Evolutionary conservation across 768 basidiomycete genomes (phyloP).

Genomic region (Boletus huronensis): DNA sequence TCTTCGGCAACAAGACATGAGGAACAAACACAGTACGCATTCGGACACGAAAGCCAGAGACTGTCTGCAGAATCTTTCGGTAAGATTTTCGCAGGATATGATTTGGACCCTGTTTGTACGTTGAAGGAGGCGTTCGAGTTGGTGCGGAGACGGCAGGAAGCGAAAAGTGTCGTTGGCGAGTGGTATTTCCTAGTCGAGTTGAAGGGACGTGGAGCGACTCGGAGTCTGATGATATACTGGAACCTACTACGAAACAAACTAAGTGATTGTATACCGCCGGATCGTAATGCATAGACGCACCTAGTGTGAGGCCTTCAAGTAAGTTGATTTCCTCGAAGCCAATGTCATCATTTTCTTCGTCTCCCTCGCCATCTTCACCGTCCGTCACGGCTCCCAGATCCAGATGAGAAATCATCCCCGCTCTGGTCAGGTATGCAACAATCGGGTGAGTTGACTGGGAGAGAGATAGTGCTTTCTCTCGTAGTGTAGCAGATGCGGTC

Average conservation of each 20-base stretch:
- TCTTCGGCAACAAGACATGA: constrained; percentile 64
- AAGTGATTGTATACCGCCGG: neutral
- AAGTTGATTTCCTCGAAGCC: constrained; percentile 68
- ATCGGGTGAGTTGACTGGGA: constrained; percentile 39
- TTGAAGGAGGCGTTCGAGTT: constrained; percentile 43
- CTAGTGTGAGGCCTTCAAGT: constrained; percentile 62
- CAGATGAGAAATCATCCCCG: constrained; percentile 14
- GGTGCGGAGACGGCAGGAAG: constrained; percentile 49
- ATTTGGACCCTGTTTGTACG: constrained; percentile 44
- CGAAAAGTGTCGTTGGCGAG: constrained; percentile 65
- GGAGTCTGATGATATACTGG: constrained; percentile 39
- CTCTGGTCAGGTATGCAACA: constrained; percentile 21
- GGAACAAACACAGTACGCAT: constrained; percentile 96
- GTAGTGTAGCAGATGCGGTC: constrained; percentile 82
- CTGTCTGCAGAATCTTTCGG: constrained; percentile 71
- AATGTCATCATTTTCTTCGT: constrained; percentile 39
- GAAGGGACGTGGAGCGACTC: constrained; percentile 55
- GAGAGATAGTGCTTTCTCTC: constrained; percentile 64
- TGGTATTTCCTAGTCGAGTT: constrained; percentile 63
- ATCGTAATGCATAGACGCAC: constrained; percentile 35
- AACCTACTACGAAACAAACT: constrained; percentile 33
- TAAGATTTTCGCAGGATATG: constrained; percentile 84
- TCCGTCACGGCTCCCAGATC: constrained; percentile 1
- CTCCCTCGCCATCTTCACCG: constrained; percentile 23
- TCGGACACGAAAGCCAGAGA: constrained; percentile 82